Evolutionary conservation across 2,329 filamentous ascomycete genomes (phyloP).

Genomic region (Macrophomina phaseolina): DNA sequence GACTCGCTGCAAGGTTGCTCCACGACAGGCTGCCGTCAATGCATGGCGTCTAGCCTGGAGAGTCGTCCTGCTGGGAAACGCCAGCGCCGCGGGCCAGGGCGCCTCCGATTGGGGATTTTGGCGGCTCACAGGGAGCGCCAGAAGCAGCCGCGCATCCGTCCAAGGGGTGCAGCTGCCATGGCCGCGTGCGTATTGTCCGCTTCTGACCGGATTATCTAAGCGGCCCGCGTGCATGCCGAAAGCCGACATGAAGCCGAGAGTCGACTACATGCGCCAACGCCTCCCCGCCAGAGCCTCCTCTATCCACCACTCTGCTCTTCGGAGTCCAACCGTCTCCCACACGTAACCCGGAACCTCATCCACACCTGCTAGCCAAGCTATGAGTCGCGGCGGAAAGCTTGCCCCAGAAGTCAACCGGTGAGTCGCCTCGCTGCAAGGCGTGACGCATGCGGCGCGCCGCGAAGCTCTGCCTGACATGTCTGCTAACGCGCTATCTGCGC

Average conservation of each 20-base stretch:
- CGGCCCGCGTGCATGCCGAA: not conserved
- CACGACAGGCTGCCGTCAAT: not conserved
- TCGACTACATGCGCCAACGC: constrained; percentile 22
- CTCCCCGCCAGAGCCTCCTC: constrained; percentile 23
- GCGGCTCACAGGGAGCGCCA: too few relatives aligned
- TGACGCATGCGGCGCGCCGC: constrained; percentile 27
- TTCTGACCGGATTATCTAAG: not conserved
- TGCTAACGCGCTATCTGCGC: constrained; percentile 36
- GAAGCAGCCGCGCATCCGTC: too few relatives aligned
- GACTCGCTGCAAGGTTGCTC: not conserved
- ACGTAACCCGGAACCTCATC: constrained; percentile 29
- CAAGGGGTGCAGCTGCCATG: too few relatives aligned
- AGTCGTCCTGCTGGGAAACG: too few relatives aligned
- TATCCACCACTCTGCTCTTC: constrained; percentile 26
- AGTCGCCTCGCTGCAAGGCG: constrained; percentile 42
- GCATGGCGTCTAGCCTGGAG: too few relatives aligned
- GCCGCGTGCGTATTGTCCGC: not conserved
- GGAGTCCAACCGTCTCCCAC: constrained; percentile 28
- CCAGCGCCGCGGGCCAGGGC: too few relatives aligned
- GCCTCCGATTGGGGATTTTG: too few relatives aligned
- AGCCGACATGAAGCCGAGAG: not conserved
- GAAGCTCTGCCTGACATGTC: constrained; percentile 30
- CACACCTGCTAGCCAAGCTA: constrained; percentile 63
- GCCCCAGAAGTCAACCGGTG: constrained; percentile 99
- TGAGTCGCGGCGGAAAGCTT: constrained; percentile 96